phyloP scores from a whole-genome alignment of 177 flowering plant genomes.

The Vitis hybrid region DNA sequence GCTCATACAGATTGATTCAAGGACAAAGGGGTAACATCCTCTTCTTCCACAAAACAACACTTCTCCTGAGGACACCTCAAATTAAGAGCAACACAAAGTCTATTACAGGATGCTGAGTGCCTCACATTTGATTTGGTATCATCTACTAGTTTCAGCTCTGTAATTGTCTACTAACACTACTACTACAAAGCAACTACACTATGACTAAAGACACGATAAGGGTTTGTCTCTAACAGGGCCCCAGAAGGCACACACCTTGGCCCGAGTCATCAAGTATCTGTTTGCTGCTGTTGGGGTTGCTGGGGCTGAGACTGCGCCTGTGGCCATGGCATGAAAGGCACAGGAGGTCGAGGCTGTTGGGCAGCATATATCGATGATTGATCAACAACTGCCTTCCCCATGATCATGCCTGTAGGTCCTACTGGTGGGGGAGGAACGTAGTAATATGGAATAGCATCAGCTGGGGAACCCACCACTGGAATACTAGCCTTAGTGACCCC shows the following conservation, averaged over 20 bases:
- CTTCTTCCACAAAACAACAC: too few relatives aligned
- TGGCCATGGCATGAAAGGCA: constrained; percentile 51
- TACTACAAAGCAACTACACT: neutral
- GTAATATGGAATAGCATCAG: constrained; percentile 45
- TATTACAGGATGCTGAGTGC: too few relatives aligned
- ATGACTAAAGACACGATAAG: neutral
- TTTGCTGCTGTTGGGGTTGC: constrained; percentile 17
- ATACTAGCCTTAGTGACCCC: constrained; percentile 31
- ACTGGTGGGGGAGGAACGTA: constrained; percentile 38
- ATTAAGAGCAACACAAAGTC: too few relatives aligned
- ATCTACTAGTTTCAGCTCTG: too few relatives aligned
- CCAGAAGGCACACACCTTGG: neutral
- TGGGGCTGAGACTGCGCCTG: constrained; percentile 31
- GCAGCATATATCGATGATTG: constrained; percentile 30
- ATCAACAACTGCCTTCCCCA: constrained; percentile 46
- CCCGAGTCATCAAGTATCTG: constrained; percentile 9
- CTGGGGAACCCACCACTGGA: constrained; percentile 39
- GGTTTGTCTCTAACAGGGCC: neutral
- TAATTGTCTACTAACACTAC: too few relatives aligned
- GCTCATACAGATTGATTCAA: too few relatives aligned
- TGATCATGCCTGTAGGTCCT: constrained; percentile 41
- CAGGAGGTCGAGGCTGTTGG: constrained; percentile 37
- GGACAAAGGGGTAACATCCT: too few relatives aligned
- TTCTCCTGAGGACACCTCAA: too few relatives aligned
- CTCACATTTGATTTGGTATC: too few relatives aligned